Evolutionary conservation across 2,329 filamentous ascomycete species (phyloP).

Genomic region (Pestalotiopsis sp.): DNA sequence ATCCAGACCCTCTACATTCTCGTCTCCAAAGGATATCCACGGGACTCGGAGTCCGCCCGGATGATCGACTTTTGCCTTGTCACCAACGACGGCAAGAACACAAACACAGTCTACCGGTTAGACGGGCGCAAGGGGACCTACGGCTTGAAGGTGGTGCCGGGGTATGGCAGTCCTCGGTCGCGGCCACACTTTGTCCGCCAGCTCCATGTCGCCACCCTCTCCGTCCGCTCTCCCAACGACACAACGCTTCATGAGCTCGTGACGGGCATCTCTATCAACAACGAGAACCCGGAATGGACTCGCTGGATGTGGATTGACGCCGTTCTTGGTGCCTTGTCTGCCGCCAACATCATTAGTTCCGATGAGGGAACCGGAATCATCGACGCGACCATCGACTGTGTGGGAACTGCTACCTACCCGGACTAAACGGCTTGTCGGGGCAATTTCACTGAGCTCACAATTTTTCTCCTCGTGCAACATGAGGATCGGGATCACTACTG

Average conservation of each 20-base stretch:
- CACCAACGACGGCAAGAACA: constrained; percentile 30
- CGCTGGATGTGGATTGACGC: constrained; percentile 18
- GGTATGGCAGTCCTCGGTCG: constrained; percentile 26
- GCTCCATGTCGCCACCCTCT: constrained; percentile 17
- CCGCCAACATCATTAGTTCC: constrained; percentile 9
- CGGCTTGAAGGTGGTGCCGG: constrained; percentile 26
- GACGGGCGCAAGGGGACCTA: constrained; percentile 29
- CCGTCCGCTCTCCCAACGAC: constrained; percentile 8
- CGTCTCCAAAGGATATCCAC: constrained; percentile 32
- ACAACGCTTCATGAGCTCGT: constrained; percentile 15
- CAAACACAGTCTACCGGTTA: constrained; percentile 32
- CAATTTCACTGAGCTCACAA: background rate
- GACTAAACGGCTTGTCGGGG: background rate
- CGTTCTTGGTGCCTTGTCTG: constrained; percentile 15
- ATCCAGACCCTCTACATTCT: constrained; percentile 31
- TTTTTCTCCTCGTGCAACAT: background rate
- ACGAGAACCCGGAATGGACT: constrained; percentile 17
- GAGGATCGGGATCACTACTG: background rate
- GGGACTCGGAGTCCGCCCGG: constrained; percentile 31
- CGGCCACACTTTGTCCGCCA: constrained; percentile 30
- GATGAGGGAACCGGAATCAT: constrained; percentile 15
- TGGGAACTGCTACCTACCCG: constrained; percentile 2
- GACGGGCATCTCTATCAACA: constrained; percentile 5
- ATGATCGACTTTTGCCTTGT: constrained; percentile 31
- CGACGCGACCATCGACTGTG: constrained; percentile 15